Base-by-base conservation (phyloP, 192 early-diverging fungal genomes). In the Rhizophagus sp. region DNA sequence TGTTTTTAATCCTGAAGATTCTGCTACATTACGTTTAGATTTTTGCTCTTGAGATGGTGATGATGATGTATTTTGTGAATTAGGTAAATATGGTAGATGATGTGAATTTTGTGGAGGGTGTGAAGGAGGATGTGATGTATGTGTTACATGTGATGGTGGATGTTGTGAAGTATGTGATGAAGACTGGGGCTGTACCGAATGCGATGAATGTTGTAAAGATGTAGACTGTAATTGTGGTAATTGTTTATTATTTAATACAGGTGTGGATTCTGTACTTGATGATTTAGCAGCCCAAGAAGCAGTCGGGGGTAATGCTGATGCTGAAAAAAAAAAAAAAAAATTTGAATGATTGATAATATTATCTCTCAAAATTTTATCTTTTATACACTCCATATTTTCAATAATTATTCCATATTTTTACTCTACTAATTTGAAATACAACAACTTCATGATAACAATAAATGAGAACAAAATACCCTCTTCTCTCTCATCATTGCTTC, bases 221-320 rank as follows among this genome's bases (percentile, higher is more conserved):
- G 57, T 5, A 41, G 33, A 70, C 30, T 34, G 24, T 70, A n/a
- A 44, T 8, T 71, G 69, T 71, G 62, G 50, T 63, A 63, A 24
- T 39, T 39, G 74, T 79, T 30, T 79, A 84, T 49, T 75, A 79
- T 81, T 2, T 34, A 81, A 19, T 49, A 71, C n/a, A 2, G 81
- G 77, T 6, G 73, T 64, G 75, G 80, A 63, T 86, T 88, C 47
- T 80, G 82, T 61, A 83, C 85, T 72, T 84, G 86, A 77, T 77
- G 85, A 64, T 73, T 83, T 87, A 72, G 70, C 85, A 41, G 86
- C 90, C 90, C 90, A 91, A 12, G 90, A 91, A 9, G 88, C 90
- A 13, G 90, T 91, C 12, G 87, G 86, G 52, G 90, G 90, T 34
- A 91, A 81, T 17, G 87, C 87, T 13, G 90, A 89, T 9, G 77